Percentiles rank a stretch among this genome's conserved stretches.
phyloP scores from a whole-genome alignment of 768 basidiomycete genomes.

The Rhodotorula sphaerocarpa region DNA sequence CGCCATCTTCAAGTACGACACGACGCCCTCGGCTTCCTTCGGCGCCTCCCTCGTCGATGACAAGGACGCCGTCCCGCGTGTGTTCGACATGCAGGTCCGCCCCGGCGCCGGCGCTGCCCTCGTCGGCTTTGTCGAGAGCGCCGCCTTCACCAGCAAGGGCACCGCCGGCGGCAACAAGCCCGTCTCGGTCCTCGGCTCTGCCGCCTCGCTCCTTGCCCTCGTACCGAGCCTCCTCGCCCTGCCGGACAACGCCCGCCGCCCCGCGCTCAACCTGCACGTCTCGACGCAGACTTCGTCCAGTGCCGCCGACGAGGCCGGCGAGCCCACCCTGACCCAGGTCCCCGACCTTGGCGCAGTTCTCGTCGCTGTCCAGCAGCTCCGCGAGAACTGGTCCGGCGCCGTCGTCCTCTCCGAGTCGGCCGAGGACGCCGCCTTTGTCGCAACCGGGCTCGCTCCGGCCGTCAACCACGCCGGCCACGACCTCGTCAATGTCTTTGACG shows the following conservation, averaged over 20 bases:
- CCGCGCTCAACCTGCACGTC: constrained; percentile 73
- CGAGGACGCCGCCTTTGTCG: constrained; percentile 63
- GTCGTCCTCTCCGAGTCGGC: constrained; percentile 76
- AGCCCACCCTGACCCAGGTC: constrained; percentile 54
- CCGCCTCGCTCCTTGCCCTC: constrained; percentile 75
- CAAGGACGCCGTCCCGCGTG: constrained; percentile 34
- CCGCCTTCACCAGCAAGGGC: constrained; percentile 67
- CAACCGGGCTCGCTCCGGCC: constrained; percentile 67
- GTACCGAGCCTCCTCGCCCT: constrained; percentile 66
- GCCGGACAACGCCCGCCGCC: constrained; percentile 55
- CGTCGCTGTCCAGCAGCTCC: constrained; percentile 53
- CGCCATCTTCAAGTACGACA: constrained; percentile 33
- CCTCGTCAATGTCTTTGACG: constrained; percentile 84
- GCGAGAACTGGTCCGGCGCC: constrained; percentile 52
- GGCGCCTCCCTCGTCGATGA: constrained; percentile 8
- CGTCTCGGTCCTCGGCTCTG: constrained; percentile 56
- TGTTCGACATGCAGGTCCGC: constrained; percentile 68
- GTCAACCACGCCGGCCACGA: constrained; percentile 52
- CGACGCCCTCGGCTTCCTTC: constrained; percentile 24
- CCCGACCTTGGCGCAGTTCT: constrained; percentile 67
- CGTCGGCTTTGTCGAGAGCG: constrained; percentile 52
- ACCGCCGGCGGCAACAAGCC: constrained; percentile 43
- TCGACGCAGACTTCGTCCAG: constrained; percentile 57
- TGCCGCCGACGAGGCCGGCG: constrained; percentile 49
- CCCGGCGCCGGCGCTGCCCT: constrained; percentile 73